Evolutionary conservation across 2,329 filamentous ascomycete genomes (phyloP).

Genomic region (Emydomyces testavorans): DNA sequence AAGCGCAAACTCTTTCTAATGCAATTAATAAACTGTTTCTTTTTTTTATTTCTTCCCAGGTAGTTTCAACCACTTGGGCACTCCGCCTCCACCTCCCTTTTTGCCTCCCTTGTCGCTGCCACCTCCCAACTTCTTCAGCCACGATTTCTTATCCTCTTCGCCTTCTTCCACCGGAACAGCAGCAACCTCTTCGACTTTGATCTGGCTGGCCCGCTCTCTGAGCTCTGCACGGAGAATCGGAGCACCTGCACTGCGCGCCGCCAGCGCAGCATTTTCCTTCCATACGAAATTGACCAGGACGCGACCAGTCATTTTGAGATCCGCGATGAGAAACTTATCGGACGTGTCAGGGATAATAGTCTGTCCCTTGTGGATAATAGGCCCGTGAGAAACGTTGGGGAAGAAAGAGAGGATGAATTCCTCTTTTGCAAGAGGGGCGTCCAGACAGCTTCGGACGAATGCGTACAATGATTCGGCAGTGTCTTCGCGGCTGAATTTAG

Average conservation of each 20-base stretch:
- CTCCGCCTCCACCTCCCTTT: constrained; percentile 29
- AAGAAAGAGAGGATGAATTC: constrained; percentile 62
- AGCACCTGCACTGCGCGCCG: constrained; percentile 40
- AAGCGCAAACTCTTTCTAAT: too few species aligned
- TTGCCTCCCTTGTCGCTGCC: constrained; percentile 22
- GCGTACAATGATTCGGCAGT: constrained; percentile 62
- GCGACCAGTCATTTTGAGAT: constrained; percentile 57
- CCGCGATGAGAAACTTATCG: constrained; percentile 50
- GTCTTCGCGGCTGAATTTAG: constrained; percentile 55
- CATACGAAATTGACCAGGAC: constrained; percentile 68
- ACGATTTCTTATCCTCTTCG: constrained; percentile 30
- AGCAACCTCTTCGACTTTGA: constrained; percentile 52
- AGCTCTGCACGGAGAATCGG: constrained; percentile 52
- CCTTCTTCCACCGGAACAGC: constrained; percentile 30
- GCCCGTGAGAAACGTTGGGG: constrained; percentile 17
- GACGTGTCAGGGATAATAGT: constrained; percentile 36
- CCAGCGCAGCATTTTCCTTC: constrained; percentile 50
- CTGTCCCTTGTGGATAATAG: constrained; percentile 15
- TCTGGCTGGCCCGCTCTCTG: constrained; percentile 51
- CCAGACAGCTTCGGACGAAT: constrained; percentile 62
- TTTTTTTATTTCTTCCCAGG: constrained; percentile 54
- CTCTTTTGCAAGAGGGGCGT: constrained; percentile 43
- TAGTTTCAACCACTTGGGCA: constrained; percentile 63
- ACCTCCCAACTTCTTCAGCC: constrained; percentile 30
- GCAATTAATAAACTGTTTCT: neutral